Conservation (phyloP, 257 asterid genomes). For the Penstemon davidsonii region DNA sequence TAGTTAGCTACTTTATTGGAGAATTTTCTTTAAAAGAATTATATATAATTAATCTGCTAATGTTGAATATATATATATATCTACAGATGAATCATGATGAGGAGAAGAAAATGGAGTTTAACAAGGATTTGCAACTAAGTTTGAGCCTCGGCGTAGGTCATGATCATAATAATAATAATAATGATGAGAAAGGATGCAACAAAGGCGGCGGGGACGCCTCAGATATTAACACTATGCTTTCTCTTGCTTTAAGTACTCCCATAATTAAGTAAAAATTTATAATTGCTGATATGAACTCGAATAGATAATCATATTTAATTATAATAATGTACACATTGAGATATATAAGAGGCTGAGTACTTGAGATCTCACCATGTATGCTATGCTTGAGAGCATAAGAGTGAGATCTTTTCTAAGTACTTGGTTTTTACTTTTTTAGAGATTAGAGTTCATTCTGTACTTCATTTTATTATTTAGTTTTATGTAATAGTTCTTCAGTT, state of each 20-base stretch:
- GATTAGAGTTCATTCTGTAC: too few relatives aligned
- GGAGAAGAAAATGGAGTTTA: slow-evolving; percentile 19
- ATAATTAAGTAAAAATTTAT: slow-evolving; percentile 31
- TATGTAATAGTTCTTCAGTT: too few relatives aligned
- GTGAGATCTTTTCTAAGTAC: slow-evolving; percentile 72
- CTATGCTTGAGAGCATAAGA: slow-evolving; percentile 49
- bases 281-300: slow-evolving; percentile 7
- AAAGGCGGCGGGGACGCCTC: slow-evolving; percentile 36
- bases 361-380: slow-evolving; percentile 61
- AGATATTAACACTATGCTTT: slow-evolving; percentile 72
- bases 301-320: slow-evolving; percentile 4
- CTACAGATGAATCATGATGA: slow-evolving; percentile 48
- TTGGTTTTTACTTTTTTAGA: slow-evolving; percentile 22
- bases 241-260: slow-evolving; percentile 53
- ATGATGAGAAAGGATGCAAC: slow-evolving; percentile 38
- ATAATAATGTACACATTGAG: neutral
- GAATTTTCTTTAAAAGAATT: neutral
- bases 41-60: neutral
- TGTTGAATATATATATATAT: neutral
- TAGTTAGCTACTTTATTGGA: neutral
- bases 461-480: too few relatives aligned
- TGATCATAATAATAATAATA: slow-evolving; percentile 2
- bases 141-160: slow-evolving; percentile 43
- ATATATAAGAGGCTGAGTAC: slow-evolving; percentile 55
- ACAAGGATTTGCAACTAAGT: slow-evolving; percentile 54